Conservation (phyloP, 495 filamentous ascomycete species). For the Cercophora scortea region DNA sequence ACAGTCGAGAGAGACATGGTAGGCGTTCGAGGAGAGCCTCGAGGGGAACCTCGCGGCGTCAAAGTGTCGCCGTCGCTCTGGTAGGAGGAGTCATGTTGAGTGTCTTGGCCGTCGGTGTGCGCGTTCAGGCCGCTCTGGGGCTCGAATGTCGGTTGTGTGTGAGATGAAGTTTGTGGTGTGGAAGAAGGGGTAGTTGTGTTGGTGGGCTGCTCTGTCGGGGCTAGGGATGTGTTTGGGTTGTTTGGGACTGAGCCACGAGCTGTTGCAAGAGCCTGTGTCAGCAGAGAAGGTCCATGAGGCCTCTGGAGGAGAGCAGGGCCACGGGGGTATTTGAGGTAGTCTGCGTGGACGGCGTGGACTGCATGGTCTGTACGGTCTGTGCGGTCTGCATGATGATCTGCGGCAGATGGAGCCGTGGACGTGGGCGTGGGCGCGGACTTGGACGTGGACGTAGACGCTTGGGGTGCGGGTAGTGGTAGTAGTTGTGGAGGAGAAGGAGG, state of each 20-base stretch:
- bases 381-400: no score
- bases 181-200: slow-evolving; percentile 3
- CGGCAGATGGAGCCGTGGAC: background rate
- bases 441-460: background rate
- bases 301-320: slow-evolving; percentile 31
- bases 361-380: background rate
- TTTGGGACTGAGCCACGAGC: slow-evolving; percentile 34
- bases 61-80: slow-evolving; percentile 22
- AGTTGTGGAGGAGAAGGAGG: no score
- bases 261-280: slow-evolving; percentile 45
- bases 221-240: slow-evolving; percentile 17
- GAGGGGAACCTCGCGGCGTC: slow-evolving; percentile 17
- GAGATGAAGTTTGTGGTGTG: slow-evolving; percentile 11
- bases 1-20: slow-evolving; percentile 14
- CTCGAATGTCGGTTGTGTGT: slow-evolving; percentile 5
- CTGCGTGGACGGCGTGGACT: slow-evolving; percentile 17
- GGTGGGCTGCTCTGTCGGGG: background rate
- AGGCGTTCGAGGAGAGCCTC: slow-evolving; percentile 12
- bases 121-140: slow-evolving; percentile 5
- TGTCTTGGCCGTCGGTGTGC: slow-evolving; percentile 12
- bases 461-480: background rate
- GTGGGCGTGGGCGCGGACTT: background rate
- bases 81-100: slow-evolving; percentile 22
- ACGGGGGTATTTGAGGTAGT: slow-evolving; percentile 40
- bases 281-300: slow-evolving; percentile 37